Conservation (phyloP, 2,329 filamentous ascomycete genomes). For the Malbranchea zuffiana region DNA sequence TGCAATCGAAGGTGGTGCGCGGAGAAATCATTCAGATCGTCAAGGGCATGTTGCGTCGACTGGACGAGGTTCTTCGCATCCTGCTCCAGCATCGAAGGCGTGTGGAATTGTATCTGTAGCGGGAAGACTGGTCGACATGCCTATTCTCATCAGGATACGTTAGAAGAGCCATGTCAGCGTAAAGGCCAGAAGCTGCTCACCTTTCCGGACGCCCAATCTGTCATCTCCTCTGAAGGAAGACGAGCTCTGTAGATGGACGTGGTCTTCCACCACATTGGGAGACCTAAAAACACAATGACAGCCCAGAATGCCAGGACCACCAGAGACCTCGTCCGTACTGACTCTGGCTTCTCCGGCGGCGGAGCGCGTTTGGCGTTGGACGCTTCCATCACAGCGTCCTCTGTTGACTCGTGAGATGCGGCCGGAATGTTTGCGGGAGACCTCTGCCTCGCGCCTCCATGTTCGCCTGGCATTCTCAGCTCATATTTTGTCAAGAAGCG, state of each 20-base stretch:
- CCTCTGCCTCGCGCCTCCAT: conserved; percentile 9
- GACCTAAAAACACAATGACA: conserved; percentile 67
- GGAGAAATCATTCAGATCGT: conserved; percentile 76
- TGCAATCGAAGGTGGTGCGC: conserved; percentile 70
- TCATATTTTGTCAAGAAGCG: too few relatives aligned
- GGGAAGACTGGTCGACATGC: conserved; percentile 82
- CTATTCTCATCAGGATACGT: conserved; percentile 38
- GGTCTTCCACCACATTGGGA: conserved; percentile 94
- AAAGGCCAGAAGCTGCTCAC: conserved; percentile 39
- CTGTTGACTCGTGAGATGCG: neutral
- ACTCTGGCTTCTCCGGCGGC: conserved; percentile 65
- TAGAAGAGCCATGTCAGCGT: neutral
- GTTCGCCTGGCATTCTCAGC: conserved; percentile 11
- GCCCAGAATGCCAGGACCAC: conserved; percentile 87
- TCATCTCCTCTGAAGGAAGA: conserved; percentile 75
- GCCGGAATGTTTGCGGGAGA: conserved; percentile 3
- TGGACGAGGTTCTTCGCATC: conserved; percentile 65
- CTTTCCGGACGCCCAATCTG: conserved; percentile 81
- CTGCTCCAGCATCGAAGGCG: conserved; percentile 51
- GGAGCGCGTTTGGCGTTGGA: conserved; percentile 33
- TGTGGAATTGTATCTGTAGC: conserved; percentile 66
- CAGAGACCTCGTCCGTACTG: conserved; percentile 56
- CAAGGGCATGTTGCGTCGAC: conserved; percentile 73
- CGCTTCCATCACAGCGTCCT: neutral
- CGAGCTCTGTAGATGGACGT: conserved; percentile 83